Conservation (phyloP, 257 asterid species). For the Orobanche coerulescens region DNA sequence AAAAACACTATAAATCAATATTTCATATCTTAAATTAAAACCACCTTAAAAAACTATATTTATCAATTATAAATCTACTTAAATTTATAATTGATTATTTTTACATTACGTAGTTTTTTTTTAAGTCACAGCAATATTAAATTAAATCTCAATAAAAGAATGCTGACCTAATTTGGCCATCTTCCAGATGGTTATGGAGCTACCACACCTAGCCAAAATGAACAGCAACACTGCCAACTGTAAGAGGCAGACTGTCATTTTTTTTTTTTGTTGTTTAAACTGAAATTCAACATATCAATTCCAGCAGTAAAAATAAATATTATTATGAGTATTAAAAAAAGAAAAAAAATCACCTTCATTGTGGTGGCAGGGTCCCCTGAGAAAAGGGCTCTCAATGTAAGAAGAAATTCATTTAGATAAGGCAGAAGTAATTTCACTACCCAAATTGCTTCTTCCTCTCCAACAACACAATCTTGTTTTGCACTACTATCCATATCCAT, state of each 20-base stretch:
- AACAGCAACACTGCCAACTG: constrained; percentile 80
- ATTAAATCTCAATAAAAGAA: too few species aligned
- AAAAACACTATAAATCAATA: too few species aligned
- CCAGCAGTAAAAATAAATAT: background rate
- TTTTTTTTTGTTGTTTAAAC: too few species aligned
- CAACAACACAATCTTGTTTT: constrained; percentile 45
- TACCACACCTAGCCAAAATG: constrained; percentile 82
- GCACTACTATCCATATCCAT: constrained; percentile 23
- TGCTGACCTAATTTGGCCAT: constrained; percentile 70
- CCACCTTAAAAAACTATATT: too few species aligned
- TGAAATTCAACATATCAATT: background rate
- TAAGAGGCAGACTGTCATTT: constrained; percentile 29
- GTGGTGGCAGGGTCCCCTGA: constrained; percentile 95
- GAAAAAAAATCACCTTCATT: constrained; percentile 52
- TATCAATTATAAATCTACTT: too few species aligned
- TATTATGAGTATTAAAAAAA: background rate
- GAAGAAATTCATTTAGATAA: constrained; percentile 55
- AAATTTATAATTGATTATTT: too few species aligned
- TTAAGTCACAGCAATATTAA: too few species aligned
- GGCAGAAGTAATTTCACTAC: constrained; percentile 54
- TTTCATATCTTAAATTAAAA: too few species aligned
- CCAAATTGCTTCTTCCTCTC: constrained; percentile 84
- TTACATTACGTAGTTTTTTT: too few species aligned
- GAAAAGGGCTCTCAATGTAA: constrained; percentile 71
- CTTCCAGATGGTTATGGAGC: constrained; percentile 79